Evolutionary conservation across 352 stramenopile species (phyloP).

Genomic region (Pythium vanterpoolii): DNA sequence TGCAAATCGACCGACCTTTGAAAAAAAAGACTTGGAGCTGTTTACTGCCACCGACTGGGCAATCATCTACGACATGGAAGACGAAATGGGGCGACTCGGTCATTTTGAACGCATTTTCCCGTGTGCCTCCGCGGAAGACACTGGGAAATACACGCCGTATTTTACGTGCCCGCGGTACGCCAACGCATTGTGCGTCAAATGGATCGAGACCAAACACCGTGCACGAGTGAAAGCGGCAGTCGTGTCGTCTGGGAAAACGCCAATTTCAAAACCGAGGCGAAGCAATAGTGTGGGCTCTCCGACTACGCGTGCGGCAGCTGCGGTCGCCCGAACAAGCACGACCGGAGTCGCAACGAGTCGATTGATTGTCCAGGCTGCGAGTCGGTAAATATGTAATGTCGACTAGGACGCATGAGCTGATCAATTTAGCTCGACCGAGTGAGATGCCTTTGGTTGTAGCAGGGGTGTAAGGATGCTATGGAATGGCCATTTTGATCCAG

Average conservation of each 20-base stretch:
- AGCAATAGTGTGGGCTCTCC: conserved; percentile 8
- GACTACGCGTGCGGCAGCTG: not conserved
- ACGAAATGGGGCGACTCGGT: conserved; percentile 62
- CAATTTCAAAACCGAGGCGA: not conserved
- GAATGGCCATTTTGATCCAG: conserved; percentile 16
- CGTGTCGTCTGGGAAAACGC: not conserved
- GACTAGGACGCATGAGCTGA: no score
- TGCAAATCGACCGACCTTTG: conserved; percentile 33
- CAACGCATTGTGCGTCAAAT: conserved; percentile 60
- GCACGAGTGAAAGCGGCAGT: not conserved
- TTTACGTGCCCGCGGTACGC: conserved; percentile 64
- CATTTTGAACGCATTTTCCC: conserved; percentile 78
- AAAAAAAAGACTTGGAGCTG: conserved; percentile 46
- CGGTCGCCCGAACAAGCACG: not conserved
- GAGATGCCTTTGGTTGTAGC: no score
- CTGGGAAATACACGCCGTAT: conserved; percentile 33
- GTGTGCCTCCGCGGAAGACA: conserved; percentile 17
- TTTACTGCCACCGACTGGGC: conserved; percentile 58
- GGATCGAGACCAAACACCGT: conserved; percentile 39
- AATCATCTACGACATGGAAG: conserved; percentile 61
- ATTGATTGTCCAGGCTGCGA: not conserved
- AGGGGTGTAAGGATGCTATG: no score
- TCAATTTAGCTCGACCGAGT: no score
- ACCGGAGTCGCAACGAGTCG: not conserved
- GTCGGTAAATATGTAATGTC: no score